Evolutionary conservation across 2,329 filamentous ascomycete genomes (phyloP), one percentile per base, ranked within the genome.

Genomic region (Neofusicoccum parvum): DNA sequence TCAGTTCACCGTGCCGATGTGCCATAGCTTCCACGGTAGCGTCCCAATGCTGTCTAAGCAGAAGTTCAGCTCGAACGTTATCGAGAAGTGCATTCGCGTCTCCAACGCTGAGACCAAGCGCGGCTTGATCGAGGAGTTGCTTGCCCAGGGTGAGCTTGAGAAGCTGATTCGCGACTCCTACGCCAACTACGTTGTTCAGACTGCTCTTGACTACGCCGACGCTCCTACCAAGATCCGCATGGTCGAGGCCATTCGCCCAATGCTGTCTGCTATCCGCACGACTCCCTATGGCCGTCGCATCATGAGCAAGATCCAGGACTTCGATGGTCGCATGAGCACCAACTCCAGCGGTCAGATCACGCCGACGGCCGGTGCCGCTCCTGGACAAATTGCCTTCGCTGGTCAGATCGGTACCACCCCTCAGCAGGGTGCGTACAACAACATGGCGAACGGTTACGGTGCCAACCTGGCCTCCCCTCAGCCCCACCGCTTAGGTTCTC

Each of bases 21-120:
- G 96, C 67, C 82, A 85, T 62, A 90, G 89, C 73, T 97, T 99
- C 82, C 82, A 86, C 65, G 90, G 90, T 72, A 83, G 92, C 87
- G 82, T 90, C 76, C 74, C 86, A 79, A 79, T 86, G 86, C 75
- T 90, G 15, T 98, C 95, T 5, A 94, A 93, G 76, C 95, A 99
- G 82, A 99, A 99, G 80, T 99, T 99, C 82, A 97, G 93, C 81
- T 98, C 95, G 73, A 99, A 99, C 72, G 95, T 99, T 66, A 94
- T 99, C 69, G 95, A 99, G 82, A 99, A 99, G 78, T 84, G 81
- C 71, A 81, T 98, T 66, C 92, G 95, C 65, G 96, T 92, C 75
- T 90, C 94, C 41, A 88, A 91, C 67, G 83, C 88, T 27, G 82
- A 86, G 10, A 90, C 90, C 60, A 93, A 90, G 75, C 90, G 92